Base-by-base conservation (phyloP, 2,329 filamentous ascomycete species). In the Massarina eburnea region DNA sequence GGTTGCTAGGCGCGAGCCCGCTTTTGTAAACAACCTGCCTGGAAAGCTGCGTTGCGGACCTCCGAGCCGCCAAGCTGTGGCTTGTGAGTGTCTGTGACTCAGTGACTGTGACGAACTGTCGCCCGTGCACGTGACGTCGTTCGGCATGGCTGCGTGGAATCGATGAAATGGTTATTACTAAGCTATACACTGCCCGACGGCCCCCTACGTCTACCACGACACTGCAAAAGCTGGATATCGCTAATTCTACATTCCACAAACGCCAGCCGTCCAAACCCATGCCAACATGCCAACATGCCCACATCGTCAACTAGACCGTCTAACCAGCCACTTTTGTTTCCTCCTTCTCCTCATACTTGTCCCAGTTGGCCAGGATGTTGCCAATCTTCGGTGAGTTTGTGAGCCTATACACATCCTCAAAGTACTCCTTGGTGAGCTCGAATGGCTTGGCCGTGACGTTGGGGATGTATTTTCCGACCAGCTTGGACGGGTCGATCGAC, bases 391-490 rank as follows among this genome's bases (percentile, higher is more conserved):
- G 83, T 17, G 78, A 82, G 76, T 95, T 96, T 43, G 94, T 99
- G 69, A 99, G 76, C 62, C 84, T 84, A 77, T 97, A 97, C 40
- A 99, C 95, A 67, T 97, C 94, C 80, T 99, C 92, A 74, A 99
- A 99, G 77, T 99, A 99, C 77, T 97, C 94, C 81, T 91, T 95
- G 44, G 91, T 95, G 57, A 99, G 79, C 71, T 91, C 90, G 70
- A 99, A 99, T 14, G 94, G 94, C 74, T 86, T 86, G 47, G 94
- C 94, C 45, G 94, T 99, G 58, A 99, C 95, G 74, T 99, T 99
- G 60, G 94, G 94, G 58, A 99, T 97, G 76, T 99, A 99, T 76
- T 99, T 99, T 65, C 94, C 94, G 58, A 99, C 82, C 65, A 99
- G 77, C 80, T 97, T 97, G 71, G 89, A 88, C 4, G 94, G 94